Evolutionary conservation across 768 basidiomycete species (phyloP), one percentile per base, ranked within the genome.

Genomic region (Lentinula boryana): DNA sequence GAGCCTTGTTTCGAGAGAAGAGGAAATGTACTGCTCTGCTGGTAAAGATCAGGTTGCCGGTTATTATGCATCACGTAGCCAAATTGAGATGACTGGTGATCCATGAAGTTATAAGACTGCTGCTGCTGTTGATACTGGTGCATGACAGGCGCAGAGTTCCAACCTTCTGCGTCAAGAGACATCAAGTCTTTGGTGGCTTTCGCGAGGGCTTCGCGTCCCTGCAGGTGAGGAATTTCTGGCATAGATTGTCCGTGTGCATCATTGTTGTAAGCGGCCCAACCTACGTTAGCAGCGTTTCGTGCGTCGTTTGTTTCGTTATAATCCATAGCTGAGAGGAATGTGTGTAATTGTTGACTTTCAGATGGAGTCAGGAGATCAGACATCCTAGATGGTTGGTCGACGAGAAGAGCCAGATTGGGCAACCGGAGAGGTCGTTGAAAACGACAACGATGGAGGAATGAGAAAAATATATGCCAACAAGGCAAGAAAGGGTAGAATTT

Each of bases 171-270:
- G 61, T 88, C 88, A 31, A 91, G 77, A 4, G 88, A 78, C 85
- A 93, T 91, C 48, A 93, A 82, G 71, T 92, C 89, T 71, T 89
- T 91, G 0, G 91, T 93, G 0, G 90, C 90, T 72, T 87, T 88
- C 57, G 87, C 75, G 58, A 93, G 80, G 1, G 85, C 85, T 58
- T 88, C 85, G 60, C 77, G 84, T 62, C 83, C 84, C 60, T 75
- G 82, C 56, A 80, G 71, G 10, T 73, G 69, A 15, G 66, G 61
- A 3, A 69, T 63, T 32, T 64, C 64, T 58, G 79, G 75, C 65
- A 82, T 72, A 62, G 82, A 79, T 54, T 83, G 78, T 50, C 77
- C 74, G 62, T 74, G 62, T 62, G 69, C 60, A 65, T 69, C 31
- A 63, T 74, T 63, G 67, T 75, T 60, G 65, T 76, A 76, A 63